Evolutionary conservation across 2,329 filamentous ascomycete genomes (phyloP).

Genomic region (Colletotrichum gigasporum): DNA sequence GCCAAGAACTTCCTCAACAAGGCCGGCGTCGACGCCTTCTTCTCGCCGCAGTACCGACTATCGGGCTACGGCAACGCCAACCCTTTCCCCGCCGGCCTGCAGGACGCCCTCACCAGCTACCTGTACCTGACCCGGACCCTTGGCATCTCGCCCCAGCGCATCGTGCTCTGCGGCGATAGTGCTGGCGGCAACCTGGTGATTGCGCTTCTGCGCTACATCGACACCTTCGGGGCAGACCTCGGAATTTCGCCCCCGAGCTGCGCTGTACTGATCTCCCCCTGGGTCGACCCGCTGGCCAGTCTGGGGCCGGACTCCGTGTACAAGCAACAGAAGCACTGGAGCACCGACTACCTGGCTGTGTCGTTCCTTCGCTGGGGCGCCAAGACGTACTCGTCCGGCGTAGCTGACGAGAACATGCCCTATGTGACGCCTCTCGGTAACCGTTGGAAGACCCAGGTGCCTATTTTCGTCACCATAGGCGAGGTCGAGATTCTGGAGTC

Average conservation of each 20-base stretch:
- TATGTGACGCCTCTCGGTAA: slow-evolving; percentile 18
- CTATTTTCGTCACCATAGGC: slow-evolving; percentile 11
- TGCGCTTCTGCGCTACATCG: slow-evolving; percentile 42
- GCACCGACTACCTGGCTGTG: slow-evolving; percentile 13
- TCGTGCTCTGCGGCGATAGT: slow-evolving; percentile 45
- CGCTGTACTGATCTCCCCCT: slow-evolving; percentile 7
- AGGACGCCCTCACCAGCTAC: slow-evolving; percentile 44
- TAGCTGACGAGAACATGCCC: not conserved
- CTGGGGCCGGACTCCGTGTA: slow-evolving; percentile 16
- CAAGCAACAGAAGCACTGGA: slow-evolving; percentile 14
- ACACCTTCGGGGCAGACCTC: not conserved
- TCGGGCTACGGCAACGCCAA: slow-evolving; percentile 29
- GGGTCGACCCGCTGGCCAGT: slow-evolving; percentile 20
- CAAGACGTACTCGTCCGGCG: slow-evolving; percentile 6
- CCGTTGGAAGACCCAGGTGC: slow-evolving; percentile 4
- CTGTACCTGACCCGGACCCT: slow-evolving; percentile 36
- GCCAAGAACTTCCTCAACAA: slow-evolving; percentile 36
- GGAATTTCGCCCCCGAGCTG: not conserved
- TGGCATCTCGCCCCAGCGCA: slow-evolving; percentile 37
- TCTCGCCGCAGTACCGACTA: slow-evolving; percentile 44
- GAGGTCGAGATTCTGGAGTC: slow-evolving; percentile 16
- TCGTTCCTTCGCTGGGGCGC: slow-evolving; percentile 22
- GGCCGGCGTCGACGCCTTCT: slow-evolving; percentile 37
- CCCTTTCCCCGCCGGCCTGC: slow-evolving; percentile 42
- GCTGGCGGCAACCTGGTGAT: slow-evolving; percentile 43